A percentile compares a stretch with the other conserved stretches of the same genome.
These are phyloP conservation scores for Amanita thiersii DNA, from an alignment of 768 basidiomycete species.

Conservation along the genomic window DNA sequence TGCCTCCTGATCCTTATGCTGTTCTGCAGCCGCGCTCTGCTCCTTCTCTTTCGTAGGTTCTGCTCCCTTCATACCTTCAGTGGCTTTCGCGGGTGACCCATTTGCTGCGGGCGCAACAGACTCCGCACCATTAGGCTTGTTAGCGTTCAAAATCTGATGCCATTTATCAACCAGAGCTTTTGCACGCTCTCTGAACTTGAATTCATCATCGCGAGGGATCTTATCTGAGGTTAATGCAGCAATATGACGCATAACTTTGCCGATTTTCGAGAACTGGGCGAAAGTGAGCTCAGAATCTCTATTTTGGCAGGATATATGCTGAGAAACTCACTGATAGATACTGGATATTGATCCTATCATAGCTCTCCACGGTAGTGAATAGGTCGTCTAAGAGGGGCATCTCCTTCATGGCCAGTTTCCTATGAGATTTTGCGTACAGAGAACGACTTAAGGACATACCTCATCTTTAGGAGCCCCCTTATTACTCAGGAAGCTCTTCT, in stretches of 20 bases:
- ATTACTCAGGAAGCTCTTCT: conserved; percentile 74
- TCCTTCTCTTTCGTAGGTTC: not conserved
- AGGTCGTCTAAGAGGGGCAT: conserved; percentile 67
- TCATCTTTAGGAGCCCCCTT: conserved; percentile 58
- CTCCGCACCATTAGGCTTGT: conserved; percentile 18
- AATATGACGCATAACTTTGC: conserved; percentile 87
- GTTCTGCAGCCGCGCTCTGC: not conserved
- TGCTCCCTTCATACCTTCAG: not conserved
- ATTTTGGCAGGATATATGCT: conserved; percentile 1
- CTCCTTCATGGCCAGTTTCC: conserved; percentile 40
- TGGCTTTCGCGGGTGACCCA: conserved; percentile 1
- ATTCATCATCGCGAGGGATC: conserved; percentile 55
- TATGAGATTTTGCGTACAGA: conserved; percentile 9
- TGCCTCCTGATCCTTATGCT: not conserved
- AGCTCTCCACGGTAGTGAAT: conserved; percentile 71
- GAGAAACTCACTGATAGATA: conserved; percentile 42
- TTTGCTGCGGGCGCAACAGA: conserved; percentile 5
- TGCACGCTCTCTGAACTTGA: conserved; percentile 66
- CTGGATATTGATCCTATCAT: conserved; percentile 69
- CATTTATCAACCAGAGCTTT: conserved; percentile 63
- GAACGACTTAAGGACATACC: conserved; percentile 28
- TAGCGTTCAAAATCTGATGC: conserved; percentile 45
- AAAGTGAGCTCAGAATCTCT: conserved; percentile 2
- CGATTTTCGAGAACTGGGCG: conserved; percentile 68
- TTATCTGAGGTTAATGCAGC: conserved; percentile 41